phyloP scores from a whole-genome alignment of 805 yeast genomes.

The Sugiyamaella floridensis region DNA sequence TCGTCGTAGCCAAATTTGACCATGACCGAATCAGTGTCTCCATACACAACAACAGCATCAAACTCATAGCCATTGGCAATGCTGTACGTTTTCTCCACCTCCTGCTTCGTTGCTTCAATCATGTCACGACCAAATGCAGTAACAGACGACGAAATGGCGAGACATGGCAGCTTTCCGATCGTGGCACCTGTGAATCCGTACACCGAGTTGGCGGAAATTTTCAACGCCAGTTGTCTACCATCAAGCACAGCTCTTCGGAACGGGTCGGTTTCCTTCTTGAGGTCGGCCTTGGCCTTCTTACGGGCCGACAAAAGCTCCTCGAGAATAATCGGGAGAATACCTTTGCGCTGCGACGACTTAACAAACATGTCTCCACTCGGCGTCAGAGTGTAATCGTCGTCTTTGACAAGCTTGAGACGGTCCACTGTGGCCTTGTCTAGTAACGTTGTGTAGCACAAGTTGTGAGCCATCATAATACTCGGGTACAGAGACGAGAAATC shows the following conservation, averaged over 20 bases:
- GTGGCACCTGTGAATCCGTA: slow-evolving; percentile 99
- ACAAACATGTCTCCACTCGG: slow-evolving; percentile 93
- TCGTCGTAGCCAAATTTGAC: slow-evolving; percentile 87
- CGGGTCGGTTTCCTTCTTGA: slow-evolving; percentile 90
- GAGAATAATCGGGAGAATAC: slow-evolving; percentile 85
- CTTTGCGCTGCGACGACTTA: slow-evolving; percentile 59
- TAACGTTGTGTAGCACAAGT: slow-evolving; percentile 88
- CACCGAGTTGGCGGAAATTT: slow-evolving; percentile 95
- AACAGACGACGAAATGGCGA: slow-evolving; percentile 91
- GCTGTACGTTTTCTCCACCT: slow-evolving; percentile 73
- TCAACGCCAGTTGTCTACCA: slow-evolving; percentile 94
- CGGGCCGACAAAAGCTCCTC: slow-evolving; percentile 86
- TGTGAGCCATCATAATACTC: slow-evolving; percentile 98
- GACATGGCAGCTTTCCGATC: slow-evolving; percentile 91
- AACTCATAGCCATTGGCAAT: slow-evolving; percentile 76
- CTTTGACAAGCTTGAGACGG: slow-evolving; percentile 54
- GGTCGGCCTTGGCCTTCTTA: slow-evolving; percentile 83
- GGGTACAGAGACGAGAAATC: slow-evolving; percentile 98
- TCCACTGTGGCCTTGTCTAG: slow-evolving; percentile 63
- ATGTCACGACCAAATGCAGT: slow-evolving; percentile 95
- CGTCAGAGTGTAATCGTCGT: slow-evolving; percentile 72
- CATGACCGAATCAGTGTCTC: slow-evolving; percentile 99
- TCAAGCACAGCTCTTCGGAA: slow-evolving; percentile 88
- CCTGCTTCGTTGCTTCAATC: slow-evolving; percentile 87
- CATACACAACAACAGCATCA: slow-evolving; percentile 89